Conservation (phyloP, 1,284 basidiomycete species). For the Mycena sp. region DNA sequence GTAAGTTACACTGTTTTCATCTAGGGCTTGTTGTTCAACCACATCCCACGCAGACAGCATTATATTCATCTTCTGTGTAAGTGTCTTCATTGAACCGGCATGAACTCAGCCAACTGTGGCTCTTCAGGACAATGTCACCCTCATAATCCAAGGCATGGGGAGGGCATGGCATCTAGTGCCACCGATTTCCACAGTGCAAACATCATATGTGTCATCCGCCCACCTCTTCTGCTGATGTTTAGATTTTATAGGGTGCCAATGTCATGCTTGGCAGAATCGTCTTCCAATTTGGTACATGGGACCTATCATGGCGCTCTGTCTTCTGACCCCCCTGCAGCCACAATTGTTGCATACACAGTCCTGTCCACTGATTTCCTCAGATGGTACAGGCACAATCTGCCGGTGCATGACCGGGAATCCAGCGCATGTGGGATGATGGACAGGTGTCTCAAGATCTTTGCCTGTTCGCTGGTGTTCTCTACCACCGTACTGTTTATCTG, state of each 20-base stretch:
- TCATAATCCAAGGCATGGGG: slow-evolving; percentile 57
- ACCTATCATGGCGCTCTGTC: neutral
- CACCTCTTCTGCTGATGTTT: too few relatives aligned
- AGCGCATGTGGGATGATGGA: slow-evolving; percentile 11
- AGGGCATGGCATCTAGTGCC: slow-evolving; percentile 46
- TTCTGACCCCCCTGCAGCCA: slow-evolving; percentile 26
- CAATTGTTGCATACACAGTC: slow-evolving; percentile 32
- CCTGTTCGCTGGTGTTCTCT: slow-evolving; percentile 20
- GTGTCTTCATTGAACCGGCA: neutral
- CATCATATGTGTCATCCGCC: slow-evolving; percentile 4
- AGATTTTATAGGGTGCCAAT: slow-evolving; percentile 39
- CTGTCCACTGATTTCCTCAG: slow-evolving; percentile 30
- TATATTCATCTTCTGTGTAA: slow-evolving; percentile 45
- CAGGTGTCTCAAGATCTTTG: slow-evolving; percentile 16
- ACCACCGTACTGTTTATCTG: slow-evolving; percentile 30
- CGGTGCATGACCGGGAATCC: slow-evolving; percentile 29
- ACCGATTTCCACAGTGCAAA: slow-evolving; percentile 21
- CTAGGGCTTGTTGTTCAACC: neutral
- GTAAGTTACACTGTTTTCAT: slow-evolving; percentile 27
- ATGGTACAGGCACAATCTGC: slow-evolving; percentile 33
- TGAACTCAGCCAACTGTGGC: neutral
- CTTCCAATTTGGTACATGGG: slow-evolving; percentile 27
- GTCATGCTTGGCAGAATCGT: slow-evolving; percentile 52
- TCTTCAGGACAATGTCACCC: slow-evolving; percentile 45
- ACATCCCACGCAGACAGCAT: slow-evolving; percentile 42